A percentile compares a stretch with the other conserved stretches of the same genome.
Conservation (phyloP, 345 rosid species). For the Bruguiera gymnorhiza region DNA sequence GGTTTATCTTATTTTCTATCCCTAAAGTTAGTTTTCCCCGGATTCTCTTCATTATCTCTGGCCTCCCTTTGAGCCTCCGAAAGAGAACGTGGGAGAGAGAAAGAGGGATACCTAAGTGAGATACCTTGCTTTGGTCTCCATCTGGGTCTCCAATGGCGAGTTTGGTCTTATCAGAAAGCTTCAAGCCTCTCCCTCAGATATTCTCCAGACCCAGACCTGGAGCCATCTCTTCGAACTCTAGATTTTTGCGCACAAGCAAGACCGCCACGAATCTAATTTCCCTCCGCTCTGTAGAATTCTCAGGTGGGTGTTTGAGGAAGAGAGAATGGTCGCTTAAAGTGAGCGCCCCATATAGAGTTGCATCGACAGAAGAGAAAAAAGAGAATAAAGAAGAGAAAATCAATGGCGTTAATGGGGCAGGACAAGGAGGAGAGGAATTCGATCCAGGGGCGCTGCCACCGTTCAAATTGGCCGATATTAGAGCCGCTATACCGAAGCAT, state of each 20-base stretch:
- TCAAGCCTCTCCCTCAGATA: slow-evolving; percentile 59
- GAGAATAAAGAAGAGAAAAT: slow-evolving; percentile 8
- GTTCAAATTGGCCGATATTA: slow-evolving; percentile 63
- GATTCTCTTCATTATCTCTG: too few species aligned
- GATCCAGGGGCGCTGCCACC: slow-evolving; percentile 72
- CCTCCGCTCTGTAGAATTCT: background rate
- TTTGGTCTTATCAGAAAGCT: slow-evolving; percentile 62
- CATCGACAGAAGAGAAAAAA: background rate
- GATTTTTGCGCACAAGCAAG: slow-evolving; percentile 17
- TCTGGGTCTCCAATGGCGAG: slow-evolving; percentile 60
- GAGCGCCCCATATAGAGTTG: slow-evolving; percentile 18
- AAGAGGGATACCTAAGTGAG: background rate
- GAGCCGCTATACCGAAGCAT: slow-evolving; percentile 85
- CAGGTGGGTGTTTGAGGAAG: slow-evolving; percentile 12
- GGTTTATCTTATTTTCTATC: too few species aligned
- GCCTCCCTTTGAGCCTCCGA: too few species aligned
- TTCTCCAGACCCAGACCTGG: slow-evolving; percentile 43
- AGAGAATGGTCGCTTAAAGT: slow-evolving; percentile 17
- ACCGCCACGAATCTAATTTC: background rate
- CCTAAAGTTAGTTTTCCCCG: too few species aligned
- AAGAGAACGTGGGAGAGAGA: too few species aligned
- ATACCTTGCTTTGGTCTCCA: background rate
- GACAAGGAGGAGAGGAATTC: slow-evolving; percentile 20
- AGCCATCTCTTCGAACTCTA: slow-evolving; percentile 22
- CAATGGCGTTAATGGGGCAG: background rate